Conservation (phyloP, 1,284 basidiomycete species). For the Ceratorhiza oryzae-sativae region DNA sequence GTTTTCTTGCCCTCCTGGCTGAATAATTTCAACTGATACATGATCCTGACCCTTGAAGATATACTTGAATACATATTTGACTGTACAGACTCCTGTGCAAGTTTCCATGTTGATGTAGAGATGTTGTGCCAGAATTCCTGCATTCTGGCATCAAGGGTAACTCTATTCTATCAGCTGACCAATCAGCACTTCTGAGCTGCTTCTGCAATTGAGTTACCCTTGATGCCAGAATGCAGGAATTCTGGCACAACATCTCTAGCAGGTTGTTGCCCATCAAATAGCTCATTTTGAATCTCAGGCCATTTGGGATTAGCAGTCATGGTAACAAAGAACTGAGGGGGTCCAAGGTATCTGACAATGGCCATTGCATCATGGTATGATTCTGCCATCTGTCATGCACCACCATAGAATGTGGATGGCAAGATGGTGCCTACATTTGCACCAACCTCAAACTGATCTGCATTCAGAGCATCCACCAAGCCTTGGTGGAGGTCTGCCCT, state of each 20-base stretch:
- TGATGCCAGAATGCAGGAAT: too few species aligned
- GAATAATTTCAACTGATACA: slow-evolving; percentile 46
- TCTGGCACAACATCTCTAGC: too few species aligned
- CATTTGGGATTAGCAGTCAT: slow-evolving; percentile 59
- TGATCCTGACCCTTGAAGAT: slow-evolving; percentile 58
- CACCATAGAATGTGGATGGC: slow-evolving; percentile 55
- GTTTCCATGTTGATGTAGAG: slow-evolving; percentile 61
- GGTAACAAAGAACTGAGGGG: slow-evolving; percentile 57
- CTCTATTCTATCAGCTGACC: too few species aligned
- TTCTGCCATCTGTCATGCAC: slow-evolving; percentile 55
- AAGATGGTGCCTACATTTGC: slow-evolving; percentile 48
- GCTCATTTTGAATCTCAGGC: slow-evolving; percentile 54
- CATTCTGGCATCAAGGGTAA: too few species aligned
- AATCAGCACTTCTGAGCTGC: too few species aligned
- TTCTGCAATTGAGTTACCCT: too few species aligned
- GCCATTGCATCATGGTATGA: slow-evolving; percentile 58
- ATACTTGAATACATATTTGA: slow-evolving; percentile 60
- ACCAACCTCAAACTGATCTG: slow-evolving; percentile 47
- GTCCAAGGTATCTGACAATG: slow-evolving; percentile 49
- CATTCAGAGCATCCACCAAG: slow-evolving; percentile 45
- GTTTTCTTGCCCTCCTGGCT: slow-evolving; percentile 17
- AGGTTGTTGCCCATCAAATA: slow-evolving; percentile 51
- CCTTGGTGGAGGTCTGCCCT: slow-evolving; percentile 53
- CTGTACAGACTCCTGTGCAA: slow-evolving; percentile 47
- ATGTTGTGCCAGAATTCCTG: too few species aligned